Percentiles rank a stretch among this genome's conserved stretches.
Conservation (phyloP, 2,329 filamentous ascomycete species). For the Fusarium succisae region DNA sequence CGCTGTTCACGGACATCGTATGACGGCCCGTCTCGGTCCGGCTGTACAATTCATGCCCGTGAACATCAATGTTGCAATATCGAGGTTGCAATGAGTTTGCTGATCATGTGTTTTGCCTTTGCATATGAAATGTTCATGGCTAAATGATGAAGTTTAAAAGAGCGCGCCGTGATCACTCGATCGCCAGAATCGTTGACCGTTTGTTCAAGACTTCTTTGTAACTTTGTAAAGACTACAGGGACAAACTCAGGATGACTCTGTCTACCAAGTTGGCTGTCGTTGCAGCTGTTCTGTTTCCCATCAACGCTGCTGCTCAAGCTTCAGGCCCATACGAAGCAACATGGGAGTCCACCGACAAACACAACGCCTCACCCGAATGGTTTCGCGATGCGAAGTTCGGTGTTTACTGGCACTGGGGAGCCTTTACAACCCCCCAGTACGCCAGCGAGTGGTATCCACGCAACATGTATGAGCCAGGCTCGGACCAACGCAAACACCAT, state of each 20-base stretch:
- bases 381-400: conserved; percentile 22
- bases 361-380: conserved; percentile 15
- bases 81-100: not conserved
- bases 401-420: conserved; percentile 27
- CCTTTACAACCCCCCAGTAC: conserved; percentile 15
- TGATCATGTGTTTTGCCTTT: not conserved
- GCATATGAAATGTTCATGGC: rapidly evolving
- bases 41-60: not conserved
- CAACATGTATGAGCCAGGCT: conserved; percentile 18
- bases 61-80: not conserved
- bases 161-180: not conserved
- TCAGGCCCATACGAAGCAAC: conserved; percentile 10
- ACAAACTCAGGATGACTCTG: not conserved
- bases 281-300: not conserved
- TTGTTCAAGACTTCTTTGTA: not conserved
- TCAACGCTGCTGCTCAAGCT: not conserved
- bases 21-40: not conserved
- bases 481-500: conserved; percentile 4
- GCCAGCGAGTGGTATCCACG: conserved; percentile 23
- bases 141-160: not conserved
- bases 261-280: not conserved
- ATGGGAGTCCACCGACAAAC: conserved; percentile 21
- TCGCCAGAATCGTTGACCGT: not conserved
- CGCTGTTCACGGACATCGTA: not conserved
- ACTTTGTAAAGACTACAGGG: too few species aligned